Base-by-base conservation (phyloP, 805 yeast genomes). In the Myxozyma melibiosi region DNA sequence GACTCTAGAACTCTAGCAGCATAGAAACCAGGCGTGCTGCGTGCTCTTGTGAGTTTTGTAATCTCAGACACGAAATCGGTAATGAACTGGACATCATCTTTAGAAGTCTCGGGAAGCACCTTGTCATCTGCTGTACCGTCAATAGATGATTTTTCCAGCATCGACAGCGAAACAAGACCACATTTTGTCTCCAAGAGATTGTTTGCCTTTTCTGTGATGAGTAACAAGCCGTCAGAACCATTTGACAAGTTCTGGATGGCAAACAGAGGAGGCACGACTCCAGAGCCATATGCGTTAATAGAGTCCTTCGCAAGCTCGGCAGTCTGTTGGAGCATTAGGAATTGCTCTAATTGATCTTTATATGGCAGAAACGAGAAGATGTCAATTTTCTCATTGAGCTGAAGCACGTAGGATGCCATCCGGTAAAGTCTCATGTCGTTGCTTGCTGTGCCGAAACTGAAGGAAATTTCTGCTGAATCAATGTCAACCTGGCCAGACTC, bases 221-320 rank as follows among this genome's bases (percentile, higher is more conserved):
- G 16, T 18, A 55, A 20, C 24, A 55, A 28, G 18, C 55, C 60
- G 34, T 55, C 61, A 11, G 46, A 30, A 7, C 63, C 63, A 14
- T 33, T 30, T 2, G 44, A 25, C 2, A 43, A 20, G 2, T 40
- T 30, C 14, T 39, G n/a, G 6, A 20, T 27, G 11, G 31, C 55
- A 22, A 53, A 53, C n/a, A 58, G n/a, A 4, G 55, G 30, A 22
- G 57, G 51, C 3, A 55, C n/a, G 14, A 13, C 24, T 4, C 39
- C 24, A 11, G 43, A 18, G 4, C 58, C 58, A 25, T 53, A 28
- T 6, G 6, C 35, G 25, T 47, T 58, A 13, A 58, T 56, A n/a
- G 37, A 33, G 18, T 60, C 64, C 30, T 60, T 60, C 1, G 63
- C 61, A 6, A 60, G 35, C 31, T 60, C 63, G 3, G 57, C 51